phyloP scores from a whole-genome alignment of 352 stramenopile species.

The Phytophthora sojae region DNA sequence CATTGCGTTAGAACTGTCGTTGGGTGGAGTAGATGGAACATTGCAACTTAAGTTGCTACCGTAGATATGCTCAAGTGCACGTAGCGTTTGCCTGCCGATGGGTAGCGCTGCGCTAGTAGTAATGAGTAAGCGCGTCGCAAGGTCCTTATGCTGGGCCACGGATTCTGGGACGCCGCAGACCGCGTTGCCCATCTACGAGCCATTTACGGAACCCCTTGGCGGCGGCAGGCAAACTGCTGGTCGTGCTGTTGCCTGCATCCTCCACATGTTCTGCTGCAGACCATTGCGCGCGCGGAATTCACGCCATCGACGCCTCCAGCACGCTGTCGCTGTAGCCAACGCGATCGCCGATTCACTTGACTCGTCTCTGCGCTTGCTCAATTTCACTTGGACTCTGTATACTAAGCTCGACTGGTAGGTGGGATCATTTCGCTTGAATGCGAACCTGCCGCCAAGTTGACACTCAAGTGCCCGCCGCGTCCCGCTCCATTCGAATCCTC shows the following conservation, averaged over 20 bases:
- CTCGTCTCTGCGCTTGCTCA: not conserved
- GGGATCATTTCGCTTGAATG: constrained; percentile 22
- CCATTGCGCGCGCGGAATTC: not conserved
- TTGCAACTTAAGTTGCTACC: no score
- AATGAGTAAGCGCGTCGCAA: not conserved
- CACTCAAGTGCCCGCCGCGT: not conserved
- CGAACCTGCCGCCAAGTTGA: not conserved
- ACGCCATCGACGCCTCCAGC: not conserved
- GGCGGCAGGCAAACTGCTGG: not conserved
- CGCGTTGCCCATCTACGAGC: not conserved
- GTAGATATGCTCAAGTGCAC: no score
- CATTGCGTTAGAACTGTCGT: no score
- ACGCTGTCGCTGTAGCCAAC: not conserved
- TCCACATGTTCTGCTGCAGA: no score
- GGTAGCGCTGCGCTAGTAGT: no score
- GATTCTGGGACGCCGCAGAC: not conserved
- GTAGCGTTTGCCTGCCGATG: no score
- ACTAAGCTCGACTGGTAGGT: not conserved
- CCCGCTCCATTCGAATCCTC: constrained; percentile 15
- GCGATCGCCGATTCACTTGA: not conserved
- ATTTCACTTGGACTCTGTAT: not conserved
- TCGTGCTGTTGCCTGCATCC: not conserved
- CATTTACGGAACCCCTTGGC: not conserved
- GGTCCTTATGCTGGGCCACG: not conserved
- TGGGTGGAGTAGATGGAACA: no score